Conservation (phyloP, 441 rosid genomes). For the Corymbia citriodora region DNA sequence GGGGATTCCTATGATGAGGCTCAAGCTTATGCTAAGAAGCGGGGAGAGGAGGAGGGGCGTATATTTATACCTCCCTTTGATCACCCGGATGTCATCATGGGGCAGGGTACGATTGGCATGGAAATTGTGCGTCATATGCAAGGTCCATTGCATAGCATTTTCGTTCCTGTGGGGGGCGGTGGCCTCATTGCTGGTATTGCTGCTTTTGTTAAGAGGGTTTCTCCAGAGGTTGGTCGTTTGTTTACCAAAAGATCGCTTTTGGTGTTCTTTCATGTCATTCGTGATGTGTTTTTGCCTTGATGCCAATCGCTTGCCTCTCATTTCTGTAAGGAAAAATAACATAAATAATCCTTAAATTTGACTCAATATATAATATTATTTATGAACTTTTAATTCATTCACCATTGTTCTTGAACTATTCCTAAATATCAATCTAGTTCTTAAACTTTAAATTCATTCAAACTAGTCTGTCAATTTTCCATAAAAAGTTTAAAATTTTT, state of each 20-base stretch:
- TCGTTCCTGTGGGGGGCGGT: slow-evolving; percentile 98
- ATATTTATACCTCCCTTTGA: slow-evolving; percentile 94
- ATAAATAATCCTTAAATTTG: neutral
- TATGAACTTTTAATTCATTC: neutral
- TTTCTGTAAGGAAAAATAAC: neutral
- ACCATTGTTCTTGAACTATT: neutral
- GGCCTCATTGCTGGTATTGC: slow-evolving; percentile 98
- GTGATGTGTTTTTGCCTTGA: neutral
- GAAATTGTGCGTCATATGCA: slow-evolving; percentile 79
- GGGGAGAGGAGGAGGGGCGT: slow-evolving; percentile 57
- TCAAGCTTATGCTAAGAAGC: slow-evolving; percentile 72
- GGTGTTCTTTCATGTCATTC: neutral
- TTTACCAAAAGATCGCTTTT: neutral
- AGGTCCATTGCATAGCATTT: slow-evolving; percentile 78
- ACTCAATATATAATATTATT: neutral
- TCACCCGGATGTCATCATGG: slow-evolving; percentile 86
- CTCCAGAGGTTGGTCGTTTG: slow-evolving; percentile 55
- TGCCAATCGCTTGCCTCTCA: neutral
- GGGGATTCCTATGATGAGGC: slow-evolving; percentile 96
- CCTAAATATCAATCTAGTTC: neutral
- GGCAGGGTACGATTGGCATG: slow-evolving; percentile 98
- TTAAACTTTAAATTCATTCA: neutral
- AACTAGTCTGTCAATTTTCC: neutral
- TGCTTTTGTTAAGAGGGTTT: slow-evolving; percentile 83
- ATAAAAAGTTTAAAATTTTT: neutral